Conservation (phyloP, 2,329 filamentous ascomycete genomes). For the Microdochium bolleyi region DNA sequence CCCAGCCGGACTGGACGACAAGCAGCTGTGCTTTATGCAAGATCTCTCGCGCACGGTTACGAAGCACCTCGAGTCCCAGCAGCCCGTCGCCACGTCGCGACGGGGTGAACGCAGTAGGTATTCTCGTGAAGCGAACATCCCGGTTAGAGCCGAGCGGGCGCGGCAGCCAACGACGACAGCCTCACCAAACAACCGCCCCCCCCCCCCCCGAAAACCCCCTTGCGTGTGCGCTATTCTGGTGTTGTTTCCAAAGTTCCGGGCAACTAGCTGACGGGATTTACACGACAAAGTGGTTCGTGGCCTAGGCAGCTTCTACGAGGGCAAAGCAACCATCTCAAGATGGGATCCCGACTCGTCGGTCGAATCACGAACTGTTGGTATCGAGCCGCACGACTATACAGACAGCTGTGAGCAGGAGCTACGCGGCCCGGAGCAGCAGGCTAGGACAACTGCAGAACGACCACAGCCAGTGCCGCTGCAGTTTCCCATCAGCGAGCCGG, state of each 20-base stretch:
- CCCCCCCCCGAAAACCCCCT: no score
- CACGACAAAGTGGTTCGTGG: constrained; percentile 7
- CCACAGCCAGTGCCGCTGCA: no score
- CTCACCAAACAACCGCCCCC: no score
- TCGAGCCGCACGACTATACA: neutral
- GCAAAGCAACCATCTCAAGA: constrained; percentile 10
- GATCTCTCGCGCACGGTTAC: constrained; percentile 8
- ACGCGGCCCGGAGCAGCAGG: no score
- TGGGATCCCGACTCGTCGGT: constrained; percentile 7
- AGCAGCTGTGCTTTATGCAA: constrained; percentile 4
- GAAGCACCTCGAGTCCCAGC: constrained; percentile 7
- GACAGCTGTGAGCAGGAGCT: no score
- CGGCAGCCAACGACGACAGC: no score
- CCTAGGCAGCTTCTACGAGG: constrained; percentile 14
- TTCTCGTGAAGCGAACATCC: no score
- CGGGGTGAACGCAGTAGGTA: constrained; percentile 8
- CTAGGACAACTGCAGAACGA: no score
- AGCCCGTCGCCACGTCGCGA: constrained; percentile 2
- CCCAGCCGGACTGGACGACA: neutral
- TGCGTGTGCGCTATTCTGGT: neutral
- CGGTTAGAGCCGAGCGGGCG: no score
- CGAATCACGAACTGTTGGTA: constrained; percentile 7
- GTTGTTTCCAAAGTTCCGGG: no score
- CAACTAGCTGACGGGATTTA: no score
- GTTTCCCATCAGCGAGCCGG: no score